phyloP scores from a whole-genome alignment of 371 early-diverging fungal genomes.

The Phascolomyces articulosus region DNA sequence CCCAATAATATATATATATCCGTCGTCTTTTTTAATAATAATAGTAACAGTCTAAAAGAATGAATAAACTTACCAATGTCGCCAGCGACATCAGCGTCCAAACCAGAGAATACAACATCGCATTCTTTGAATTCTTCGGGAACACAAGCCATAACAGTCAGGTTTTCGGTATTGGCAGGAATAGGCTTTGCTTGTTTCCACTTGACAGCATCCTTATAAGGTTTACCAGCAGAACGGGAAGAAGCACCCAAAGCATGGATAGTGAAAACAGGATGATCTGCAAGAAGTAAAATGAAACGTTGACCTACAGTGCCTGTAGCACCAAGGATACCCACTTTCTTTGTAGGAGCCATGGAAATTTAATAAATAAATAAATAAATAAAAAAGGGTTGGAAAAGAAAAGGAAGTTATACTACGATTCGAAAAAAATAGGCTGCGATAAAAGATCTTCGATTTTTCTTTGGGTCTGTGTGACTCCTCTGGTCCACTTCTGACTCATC shows the following conservation, averaged over 20 bases:
- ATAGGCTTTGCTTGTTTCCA: constrained; percentile 89
- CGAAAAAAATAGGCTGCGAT: too few relatives aligned
- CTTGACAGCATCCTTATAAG: constrained; percentile 76
- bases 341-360: constrained; percentile 27
- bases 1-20: too few relatives aligned
- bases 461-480: not conserved
- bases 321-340: constrained; percentile 92
- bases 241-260: constrained; percentile 93
- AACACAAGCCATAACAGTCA: constrained; percentile 79
- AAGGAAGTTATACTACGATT: too few relatives aligned
- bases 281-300: constrained; percentile 91
- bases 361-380: not conserved
- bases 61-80: constrained; percentile 70
- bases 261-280: constrained; percentile 83
- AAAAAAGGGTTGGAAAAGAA: not conserved
- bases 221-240: constrained; percentile 87
- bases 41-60: too few relatives aligned
- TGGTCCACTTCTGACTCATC: not conserved
- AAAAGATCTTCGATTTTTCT: constrained; percentile 1
- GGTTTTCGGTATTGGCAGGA: constrained; percentile 61
- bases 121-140: constrained; percentile 75
- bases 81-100: constrained; percentile 93
- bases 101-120: constrained; percentile 91
- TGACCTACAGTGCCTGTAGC: constrained; percentile 99
- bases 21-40: too few relatives aligned